These are phyloP conservation scores for Skeletonema menzelii DNA, from an alignment of 108 stramenopile species.

Conservation along the genomic window DNA sequence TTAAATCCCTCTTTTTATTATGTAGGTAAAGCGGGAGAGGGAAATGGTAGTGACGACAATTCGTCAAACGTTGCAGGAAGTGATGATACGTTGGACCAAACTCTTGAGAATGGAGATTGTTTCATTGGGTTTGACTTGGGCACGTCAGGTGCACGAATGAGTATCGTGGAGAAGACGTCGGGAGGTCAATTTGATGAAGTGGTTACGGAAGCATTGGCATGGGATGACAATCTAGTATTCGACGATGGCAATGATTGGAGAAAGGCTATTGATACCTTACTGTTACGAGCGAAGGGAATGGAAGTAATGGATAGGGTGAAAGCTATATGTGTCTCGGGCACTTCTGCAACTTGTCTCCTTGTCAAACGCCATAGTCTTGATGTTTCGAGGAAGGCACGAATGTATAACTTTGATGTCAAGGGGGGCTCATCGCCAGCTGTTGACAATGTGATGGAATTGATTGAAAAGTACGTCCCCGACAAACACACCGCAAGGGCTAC, in stretches of 20 bases:
- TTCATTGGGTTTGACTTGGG: conserved; percentile 57
- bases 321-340: conserved; percentile 82
- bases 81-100: not conserved
- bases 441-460: conserved; percentile 49
- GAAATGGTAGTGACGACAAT: not conserved
- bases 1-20: not conserved
- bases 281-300: conserved; percentile 42
- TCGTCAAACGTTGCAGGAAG: not conserved
- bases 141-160: conserved; percentile 78
- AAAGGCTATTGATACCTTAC: conserved; percentile 55
- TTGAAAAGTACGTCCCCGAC: conserved; percentile 75
- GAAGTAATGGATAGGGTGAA: conserved; percentile 43
- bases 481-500: conserved; percentile 77
- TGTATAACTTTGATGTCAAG: conserved; percentile 81
- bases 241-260: conserved; percentile 76
- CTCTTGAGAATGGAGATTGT: conserved; percentile 21
- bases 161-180: conserved; percentile 60
- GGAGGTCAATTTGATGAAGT: conserved; percentile 50
- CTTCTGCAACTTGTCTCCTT: conserved; percentile 78
- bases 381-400: conserved; percentile 50
- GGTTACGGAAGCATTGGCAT: conserved; percentile 58
- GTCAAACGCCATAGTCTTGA: conserved; percentile 44
- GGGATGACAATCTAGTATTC: conserved; percentile 52
- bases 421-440: conserved; percentile 12
- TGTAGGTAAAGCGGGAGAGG: not conserved